Evolutionary conservation across 352 stramenopile species (phyloP).

Genomic region (Pythium angustatum): DNA sequence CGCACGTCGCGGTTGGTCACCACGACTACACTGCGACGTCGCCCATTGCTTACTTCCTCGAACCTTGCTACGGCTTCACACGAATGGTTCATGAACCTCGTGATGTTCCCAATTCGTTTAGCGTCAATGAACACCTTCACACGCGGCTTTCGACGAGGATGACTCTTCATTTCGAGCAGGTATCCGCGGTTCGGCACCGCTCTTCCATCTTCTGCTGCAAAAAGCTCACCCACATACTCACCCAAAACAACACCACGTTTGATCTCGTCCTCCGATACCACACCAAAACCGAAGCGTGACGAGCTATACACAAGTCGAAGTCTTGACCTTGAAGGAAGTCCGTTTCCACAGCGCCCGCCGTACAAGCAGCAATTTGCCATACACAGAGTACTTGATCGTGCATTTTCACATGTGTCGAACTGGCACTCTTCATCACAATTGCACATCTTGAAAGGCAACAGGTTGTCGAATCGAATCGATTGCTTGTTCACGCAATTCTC

Average conservation of each 20-base stretch:
- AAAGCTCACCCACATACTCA: neutral
- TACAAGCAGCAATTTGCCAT: neutral
- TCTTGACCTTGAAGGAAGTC: neutral
- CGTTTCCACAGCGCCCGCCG: neutral
- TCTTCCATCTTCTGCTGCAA: neutral
- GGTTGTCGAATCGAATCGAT: too few species aligned
- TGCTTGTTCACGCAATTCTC: neutral
- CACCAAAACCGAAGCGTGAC: neutral
- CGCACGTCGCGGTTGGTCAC: neutral
- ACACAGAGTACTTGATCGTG: neutral
- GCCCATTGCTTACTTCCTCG: neutral
- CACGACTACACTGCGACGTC: neutral
- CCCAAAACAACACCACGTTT: neutral
- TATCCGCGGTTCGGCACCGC: neutral
- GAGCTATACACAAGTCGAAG: neutral
- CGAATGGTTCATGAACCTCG: constrained; percentile 11
- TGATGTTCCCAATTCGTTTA: neutral
- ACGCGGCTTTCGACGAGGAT: neutral
- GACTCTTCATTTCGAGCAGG: neutral
- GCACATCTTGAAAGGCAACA: too few species aligned
- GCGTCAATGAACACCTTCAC: constrained; percentile 1
- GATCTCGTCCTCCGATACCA: neutral
- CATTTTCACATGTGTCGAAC: neutral
- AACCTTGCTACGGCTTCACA: neutral
- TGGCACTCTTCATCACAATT: neutral